A percentile compares a stretch with the other conserved stretches of the same genome.
These are phyloP conservation scores for Trichoderma lentiforme DNA, from an alignment of 2,329 filamentous ascomycete genomes.

Conservation along the genomic window DNA sequence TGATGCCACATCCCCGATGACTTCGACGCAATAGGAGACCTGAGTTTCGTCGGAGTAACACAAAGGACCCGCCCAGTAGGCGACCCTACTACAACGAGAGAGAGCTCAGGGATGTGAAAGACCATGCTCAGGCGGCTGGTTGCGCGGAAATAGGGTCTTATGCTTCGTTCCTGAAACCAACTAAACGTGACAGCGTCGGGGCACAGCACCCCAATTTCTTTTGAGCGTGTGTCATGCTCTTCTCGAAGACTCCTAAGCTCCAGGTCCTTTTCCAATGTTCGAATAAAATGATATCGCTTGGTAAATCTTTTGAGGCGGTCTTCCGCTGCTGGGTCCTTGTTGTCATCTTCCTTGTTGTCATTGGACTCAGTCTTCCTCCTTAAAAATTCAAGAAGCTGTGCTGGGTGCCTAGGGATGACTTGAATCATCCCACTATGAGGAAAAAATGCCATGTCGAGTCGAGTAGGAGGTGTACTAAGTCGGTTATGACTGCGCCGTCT, in stretches of 20 bases:
- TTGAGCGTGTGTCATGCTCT: slow-evolving; percentile 21
- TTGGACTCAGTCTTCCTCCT: slow-evolving; percentile 21
- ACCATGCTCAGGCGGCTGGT: slow-evolving; percentile 55
- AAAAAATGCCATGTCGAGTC: slow-evolving; percentile 35
- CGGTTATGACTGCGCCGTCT: background rate
- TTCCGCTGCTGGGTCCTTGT: background rate
- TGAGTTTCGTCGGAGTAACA: slow-evolving; percentile 50
- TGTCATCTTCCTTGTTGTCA: background rate
- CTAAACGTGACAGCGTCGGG: slow-evolving; percentile 31
- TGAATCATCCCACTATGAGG: slow-evolving; percentile 32
- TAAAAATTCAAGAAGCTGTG: slow-evolving; percentile 25
- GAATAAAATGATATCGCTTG: slow-evolving; percentile 39
- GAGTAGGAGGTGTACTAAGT: slow-evolving; percentile 4
- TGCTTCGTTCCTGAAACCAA: slow-evolving; percentile 22
- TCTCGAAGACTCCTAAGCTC: slow-evolving; percentile 42
- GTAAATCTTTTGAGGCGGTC: slow-evolving; percentile 8
- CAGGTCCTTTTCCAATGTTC: slow-evolving; percentile 48
- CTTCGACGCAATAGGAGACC: slow-evolving; percentile 23
- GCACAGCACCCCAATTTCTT: slow-evolving; percentile 33
- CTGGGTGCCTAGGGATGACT: slow-evolving; percentile 19
- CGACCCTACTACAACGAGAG: slow-evolving; percentile 64
- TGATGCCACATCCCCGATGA: slow-evolving; percentile 32
- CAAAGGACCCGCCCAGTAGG: slow-evolving; percentile 64
- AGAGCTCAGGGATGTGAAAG: slow-evolving; percentile 64
- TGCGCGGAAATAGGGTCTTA: slow-evolving; percentile 30